Evolutionary conservation across 106 monocot species (phyloP), one percentile per base, ranked within the genome.

Genomic region (Dendrobium officinale): DNA sequence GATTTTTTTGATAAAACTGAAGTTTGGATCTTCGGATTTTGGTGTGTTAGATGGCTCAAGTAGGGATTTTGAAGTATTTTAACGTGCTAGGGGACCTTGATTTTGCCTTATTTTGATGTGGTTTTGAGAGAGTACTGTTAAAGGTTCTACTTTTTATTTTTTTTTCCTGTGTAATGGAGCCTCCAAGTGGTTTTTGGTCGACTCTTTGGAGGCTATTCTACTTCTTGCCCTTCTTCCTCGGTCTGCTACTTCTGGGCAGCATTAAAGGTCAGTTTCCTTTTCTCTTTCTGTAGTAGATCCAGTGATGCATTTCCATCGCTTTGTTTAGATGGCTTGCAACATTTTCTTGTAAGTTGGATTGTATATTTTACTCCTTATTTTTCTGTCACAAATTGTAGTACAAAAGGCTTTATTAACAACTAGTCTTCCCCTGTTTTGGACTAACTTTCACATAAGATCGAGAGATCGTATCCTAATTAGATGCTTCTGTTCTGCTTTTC

Each of bases 181-280:
- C 78, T 58, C 78, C 55, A 18, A 78, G 78, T n/a, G 58, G 78
- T 0, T 78, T 78, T 58, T 78, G 55, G 55, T 29, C 56, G 55
- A 78, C 78, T 18, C 58, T 78, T 11, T 78, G 78, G 78, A 55
- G 41, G 56, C 31, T 78, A 29, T 58, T 55, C 78, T 78, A 78
- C 58, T 78, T 78, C 56, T 40, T 78, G 78, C 58, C 58, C 20
- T 56, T 59, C 58, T 78, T 78, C 58, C 29, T 59, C 5, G 78
- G 78, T 78, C 19, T 78, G 58, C 33, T 78, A 11, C 56, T 78
- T 40, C 18, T 78, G 56, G 78, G 55, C 20, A 59, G 18, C 18
- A 40, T 59, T 41, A 78, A 78, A 78, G 78, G 78, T 76, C 47
- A 24, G 76, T 42, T 70, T 70, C 33, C 61, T 24, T 70, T 9